These are phyloP conservation scores for Phaeosphaeriaceae sp. DNA, from an alignment of 2,329 filamentous ascomycete genomes.

Conservation along the genomic window DNA sequence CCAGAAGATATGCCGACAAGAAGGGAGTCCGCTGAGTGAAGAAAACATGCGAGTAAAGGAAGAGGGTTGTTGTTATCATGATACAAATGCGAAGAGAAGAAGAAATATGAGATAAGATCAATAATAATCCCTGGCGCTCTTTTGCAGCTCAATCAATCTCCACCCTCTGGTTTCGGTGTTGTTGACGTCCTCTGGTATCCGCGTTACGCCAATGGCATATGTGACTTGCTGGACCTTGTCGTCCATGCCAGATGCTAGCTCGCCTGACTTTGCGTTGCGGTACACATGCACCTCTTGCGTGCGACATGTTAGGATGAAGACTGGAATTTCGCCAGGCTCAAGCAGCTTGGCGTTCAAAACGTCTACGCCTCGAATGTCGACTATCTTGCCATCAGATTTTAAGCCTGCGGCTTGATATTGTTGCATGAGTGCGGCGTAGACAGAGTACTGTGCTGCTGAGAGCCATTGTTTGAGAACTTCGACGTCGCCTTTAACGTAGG, in stretches of 20 bases:
- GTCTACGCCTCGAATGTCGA: constrained; percentile 95
- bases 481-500: constrained; percentile 94
- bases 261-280: constrained; percentile 84
- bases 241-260: constrained; percentile 96
- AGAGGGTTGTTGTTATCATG: constrained; percentile 6
- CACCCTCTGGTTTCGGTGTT: constrained; percentile 97
- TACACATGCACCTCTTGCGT: constrained; percentile 99
- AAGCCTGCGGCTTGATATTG: constrained; percentile 94
- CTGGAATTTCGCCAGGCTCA: constrained; percentile 85
- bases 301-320: constrained; percentile 95
- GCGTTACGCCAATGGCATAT: constrained; percentile 94
- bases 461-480: constrained; percentile 94
- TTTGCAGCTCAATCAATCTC: constrained; percentile 98
- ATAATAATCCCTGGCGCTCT: constrained; percentile 91
- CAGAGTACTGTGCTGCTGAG: constrained; percentile 92
- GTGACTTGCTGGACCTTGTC: constrained; percentile 98
- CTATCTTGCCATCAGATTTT: constrained; percentile 91
- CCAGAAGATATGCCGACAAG: constrained; percentile 34
- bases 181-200: constrained; percentile 92
- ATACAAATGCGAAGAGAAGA: not conserved
- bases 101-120: constrained; percentile 50
- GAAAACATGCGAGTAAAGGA: constrained; percentile 18
- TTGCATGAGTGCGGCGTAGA: constrained; percentile 95
- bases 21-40: constrained; percentile 18
- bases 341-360: constrained; percentile 80